Base-by-base conservation (phyloP, 1,139 yeast genomes). In the Suhomyces maxii region DNA sequence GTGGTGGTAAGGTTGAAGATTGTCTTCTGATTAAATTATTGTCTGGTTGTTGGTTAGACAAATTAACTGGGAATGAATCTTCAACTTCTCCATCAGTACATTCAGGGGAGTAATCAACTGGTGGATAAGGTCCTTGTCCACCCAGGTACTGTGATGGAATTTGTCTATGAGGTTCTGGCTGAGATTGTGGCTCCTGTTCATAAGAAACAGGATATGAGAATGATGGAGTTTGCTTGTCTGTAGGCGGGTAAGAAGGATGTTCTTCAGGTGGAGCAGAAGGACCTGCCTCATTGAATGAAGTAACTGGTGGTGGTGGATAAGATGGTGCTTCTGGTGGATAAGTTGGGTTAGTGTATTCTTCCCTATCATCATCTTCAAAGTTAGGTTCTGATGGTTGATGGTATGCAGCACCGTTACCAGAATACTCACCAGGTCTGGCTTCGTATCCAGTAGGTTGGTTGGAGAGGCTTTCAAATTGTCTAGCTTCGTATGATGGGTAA, bases 1-100 rank as follows among this genome's bases (percentile, higher is more conserved):
- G 47, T 9, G 45, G 48, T 2, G 56, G 51, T 32, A 56, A 41
- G 11, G 55, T 37, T 4, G 57, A 49, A 10, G 57, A 53, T 37
- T 45, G 47, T 36, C 56, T 48, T 35, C 55, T 42, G n/a, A 52
- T 11, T 2, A 12, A 31, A 11, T 35, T 30, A 10, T 26, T 26
- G 5, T 34, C 26, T 7, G 49, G 54, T n/a, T 34, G 40, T 13
- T 37, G 42, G 14, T 36, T 28, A 23, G 26, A 26, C 30, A 45
- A 43, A 9, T 11, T 12, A 10, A 33, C 36, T 2, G 45, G 35
- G 25, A 34, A 38, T n/a, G 26, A 14, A 3, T 25, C 13, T 3
- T 37, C 41, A 11, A 25, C 23, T 34, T 49, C 52, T 11, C 36
- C 40, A 34, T 49, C 52, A 13, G 52, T 49, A 26, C 30, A 41